Evolutionary conservation across 1,139 yeast species (phyloP).

Genomic region (Geotrichum phurueaensis): DNA sequence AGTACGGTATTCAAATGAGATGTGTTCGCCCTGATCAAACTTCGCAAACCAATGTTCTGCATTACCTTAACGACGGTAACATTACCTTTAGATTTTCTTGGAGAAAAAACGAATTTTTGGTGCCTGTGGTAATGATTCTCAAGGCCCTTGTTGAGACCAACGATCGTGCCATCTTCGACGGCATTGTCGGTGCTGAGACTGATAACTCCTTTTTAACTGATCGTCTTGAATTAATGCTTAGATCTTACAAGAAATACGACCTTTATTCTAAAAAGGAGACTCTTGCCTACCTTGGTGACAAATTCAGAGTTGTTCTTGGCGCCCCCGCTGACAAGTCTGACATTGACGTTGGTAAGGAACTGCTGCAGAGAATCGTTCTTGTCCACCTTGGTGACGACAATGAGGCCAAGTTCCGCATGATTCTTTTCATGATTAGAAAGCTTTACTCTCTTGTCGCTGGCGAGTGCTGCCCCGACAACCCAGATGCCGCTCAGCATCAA

Average conservation of each 20-base stretch:
- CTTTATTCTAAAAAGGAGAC: conserved; percentile 80
- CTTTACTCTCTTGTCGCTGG: conserved; percentile 93
- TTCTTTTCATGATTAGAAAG: conserved; percentile 91
- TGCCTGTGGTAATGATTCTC: conserved; percentile 88
- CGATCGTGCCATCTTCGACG: conserved; percentile 93
- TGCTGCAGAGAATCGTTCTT: conserved; percentile 74
- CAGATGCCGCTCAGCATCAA: conserved; percentile 99
- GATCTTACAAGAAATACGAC: conserved; percentile 78
- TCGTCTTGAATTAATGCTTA: conserved; percentile 87
- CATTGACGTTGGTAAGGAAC: conserved; percentile 83
- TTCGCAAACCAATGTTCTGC: conserved; percentile 93
- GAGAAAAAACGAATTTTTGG: conserved; percentile 91
- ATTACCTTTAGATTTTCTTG: conserved; percentile 95
- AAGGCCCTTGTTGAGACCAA: conserved; percentile 86
- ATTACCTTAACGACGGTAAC: conserved; percentile 91
- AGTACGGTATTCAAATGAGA: conserved; percentile 90
- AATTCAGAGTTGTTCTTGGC: conserved; percentile 87
- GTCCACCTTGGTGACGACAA: conserved; percentile 68
- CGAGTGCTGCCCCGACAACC: conserved; percentile 94
- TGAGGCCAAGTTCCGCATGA: conserved; percentile 75
- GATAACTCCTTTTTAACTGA: conserved; percentile 91
- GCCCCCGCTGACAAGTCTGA: conserved; percentile 86
- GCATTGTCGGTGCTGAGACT: conserved; percentile 84
- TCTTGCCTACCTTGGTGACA: conserved; percentile 88
- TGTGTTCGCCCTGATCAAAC: conserved; percentile 95